Evolutionary conservation across 129 eudicot species (phyloP).

Genomic region (Silybum marianum): DNA sequence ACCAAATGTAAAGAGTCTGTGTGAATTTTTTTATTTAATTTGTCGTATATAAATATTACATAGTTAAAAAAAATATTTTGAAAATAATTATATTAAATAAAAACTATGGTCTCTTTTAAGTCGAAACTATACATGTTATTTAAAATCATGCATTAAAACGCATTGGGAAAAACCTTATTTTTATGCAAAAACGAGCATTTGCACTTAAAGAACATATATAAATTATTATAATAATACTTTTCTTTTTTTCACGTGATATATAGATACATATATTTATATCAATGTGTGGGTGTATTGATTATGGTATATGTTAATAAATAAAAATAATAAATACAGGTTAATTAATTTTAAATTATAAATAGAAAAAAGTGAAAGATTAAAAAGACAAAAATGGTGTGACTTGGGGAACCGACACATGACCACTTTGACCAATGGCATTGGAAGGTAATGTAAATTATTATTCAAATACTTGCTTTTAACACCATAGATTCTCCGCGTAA

Average conservation of each 20-base stretch:
- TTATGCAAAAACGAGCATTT: too few species aligned
- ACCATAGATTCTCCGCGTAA: conserved; percentile 38
- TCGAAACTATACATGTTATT: too few species aligned
- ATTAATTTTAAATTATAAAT: not conserved
- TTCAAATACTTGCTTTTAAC: conserved; percentile 10
- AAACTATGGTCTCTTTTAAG: too few species aligned
- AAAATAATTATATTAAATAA: too few species aligned
- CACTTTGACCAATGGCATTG: conserved; percentile 24
- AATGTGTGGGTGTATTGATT: too few species aligned
- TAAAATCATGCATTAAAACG: not conserved
- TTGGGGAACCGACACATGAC: conserved; percentile 30
- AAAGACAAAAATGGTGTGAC: conserved; percentile 35
- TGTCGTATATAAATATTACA: too few species aligned
- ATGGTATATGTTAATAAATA: not conserved
- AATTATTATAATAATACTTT: too few species aligned
- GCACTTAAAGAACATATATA: not conserved
- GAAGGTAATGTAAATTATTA: not conserved
- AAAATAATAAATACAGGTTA: not conserved
- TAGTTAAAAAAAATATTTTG: too few species aligned
- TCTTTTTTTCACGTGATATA: not conserved
- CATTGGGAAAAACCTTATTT: not conserved
- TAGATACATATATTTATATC: too few species aligned
- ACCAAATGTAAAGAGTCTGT: too few species aligned
- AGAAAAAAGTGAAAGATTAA: conserved; percentile 6
- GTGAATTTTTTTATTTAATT: too few species aligned